Conservation (phyloP, 495 filamentous ascomycete genomes). For the Annulohypoxylon nitens region DNA sequence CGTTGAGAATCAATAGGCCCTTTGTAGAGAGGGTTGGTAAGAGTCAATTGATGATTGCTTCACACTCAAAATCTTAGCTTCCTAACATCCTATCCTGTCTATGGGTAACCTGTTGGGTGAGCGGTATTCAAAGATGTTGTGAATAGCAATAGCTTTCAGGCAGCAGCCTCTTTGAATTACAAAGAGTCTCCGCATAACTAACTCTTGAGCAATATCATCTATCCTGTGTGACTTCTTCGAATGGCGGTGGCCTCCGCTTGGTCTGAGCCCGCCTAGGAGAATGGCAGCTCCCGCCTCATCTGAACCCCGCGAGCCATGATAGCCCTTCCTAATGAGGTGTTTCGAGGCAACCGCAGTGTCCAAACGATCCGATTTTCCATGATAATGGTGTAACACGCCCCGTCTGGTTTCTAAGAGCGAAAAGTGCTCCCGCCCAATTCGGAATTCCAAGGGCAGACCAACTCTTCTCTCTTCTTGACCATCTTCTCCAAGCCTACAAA, state of each 20-base stretch:
- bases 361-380: neutral
- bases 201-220: neutral
- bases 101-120: neutral
- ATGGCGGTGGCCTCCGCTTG: neutral
- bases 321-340: neutral
- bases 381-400: neutral
- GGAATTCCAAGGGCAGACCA: neutral
- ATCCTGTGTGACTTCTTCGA: neutral
- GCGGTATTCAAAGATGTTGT: neutral
- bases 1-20: neutral
- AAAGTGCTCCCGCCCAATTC: neutral
- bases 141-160: neutral
- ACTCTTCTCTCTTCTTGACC: neutral
- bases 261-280: neutral
- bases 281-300: neutral
- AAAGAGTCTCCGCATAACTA: neutral
- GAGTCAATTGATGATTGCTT: neutral
- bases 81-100: neutral
- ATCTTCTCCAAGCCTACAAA: neutral
- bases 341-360: constrained; percentile 1
- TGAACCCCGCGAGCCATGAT: neutral
- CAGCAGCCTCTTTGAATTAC: neutral
- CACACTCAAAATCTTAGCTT: neutral
- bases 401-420: neutral
- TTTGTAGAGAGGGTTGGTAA: neutral